phyloP scores from a whole-genome alignment of 2,329 filamentous ascomycete species.

The Plenodomus tracheiphilus region DNA sequence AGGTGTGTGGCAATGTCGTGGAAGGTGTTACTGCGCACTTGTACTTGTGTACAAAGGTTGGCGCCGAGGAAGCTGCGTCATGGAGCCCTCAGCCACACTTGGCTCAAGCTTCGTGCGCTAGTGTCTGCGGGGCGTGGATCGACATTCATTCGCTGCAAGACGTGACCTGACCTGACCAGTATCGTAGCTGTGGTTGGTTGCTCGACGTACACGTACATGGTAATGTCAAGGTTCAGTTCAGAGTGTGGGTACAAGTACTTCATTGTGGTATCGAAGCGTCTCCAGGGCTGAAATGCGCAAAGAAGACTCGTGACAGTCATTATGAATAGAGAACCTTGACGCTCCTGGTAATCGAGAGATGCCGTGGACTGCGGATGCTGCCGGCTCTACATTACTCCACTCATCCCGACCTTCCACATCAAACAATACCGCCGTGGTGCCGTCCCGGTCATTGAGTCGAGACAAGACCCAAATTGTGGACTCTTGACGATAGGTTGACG shows the following conservation, averaged over 20 bases:
- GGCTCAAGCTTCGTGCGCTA: constrained; percentile 10
- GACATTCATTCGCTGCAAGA: background rate
- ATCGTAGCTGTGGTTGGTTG: constrained; percentile 1
- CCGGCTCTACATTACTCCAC: background rate
- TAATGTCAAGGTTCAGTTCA: too few species aligned
- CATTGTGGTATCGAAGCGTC: constrained; percentile 15
- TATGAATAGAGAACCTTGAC: constrained; percentile 7
- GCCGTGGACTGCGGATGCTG: background rate
- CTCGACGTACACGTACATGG: background rate
- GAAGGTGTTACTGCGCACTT: constrained; percentile 3
- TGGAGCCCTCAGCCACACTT: constrained; percentile 34
- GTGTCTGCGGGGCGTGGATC: background rate
- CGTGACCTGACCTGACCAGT: too few species aligned
- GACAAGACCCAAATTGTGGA: background rate
- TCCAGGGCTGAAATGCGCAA: constrained; percentile 19
- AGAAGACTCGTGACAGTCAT: constrained; percentile 31
- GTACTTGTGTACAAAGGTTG: constrained; percentile 5
- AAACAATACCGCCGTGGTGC: background rate
- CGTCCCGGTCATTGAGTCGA: background rate
- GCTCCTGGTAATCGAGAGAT: background rate
- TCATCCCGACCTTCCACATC: background rate
- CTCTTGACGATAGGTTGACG: background rate
- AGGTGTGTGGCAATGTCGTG: too few species aligned
- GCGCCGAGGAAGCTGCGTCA: constrained; percentile 28
- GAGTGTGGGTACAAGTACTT: constrained; percentile 4